phyloP scores from a whole-genome alignment of 352 stramenopile genomes.

The Phytophthora agathidicida region DNA sequence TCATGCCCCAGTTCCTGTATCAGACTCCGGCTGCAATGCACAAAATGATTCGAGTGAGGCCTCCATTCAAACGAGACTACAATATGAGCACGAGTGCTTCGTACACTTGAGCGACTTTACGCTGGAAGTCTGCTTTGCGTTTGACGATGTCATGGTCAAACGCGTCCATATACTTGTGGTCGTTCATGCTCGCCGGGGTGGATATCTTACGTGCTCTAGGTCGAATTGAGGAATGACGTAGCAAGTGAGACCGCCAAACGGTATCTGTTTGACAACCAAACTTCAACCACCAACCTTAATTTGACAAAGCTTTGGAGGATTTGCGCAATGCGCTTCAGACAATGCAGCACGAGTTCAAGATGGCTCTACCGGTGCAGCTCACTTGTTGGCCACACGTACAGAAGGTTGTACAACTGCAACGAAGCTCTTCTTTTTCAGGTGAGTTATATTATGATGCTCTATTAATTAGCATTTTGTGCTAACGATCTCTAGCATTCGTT shows the following conservation, averaged over 20 bases:
- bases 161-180: constrained; percentile 62
- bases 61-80: background rate
- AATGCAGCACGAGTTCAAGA: too few relatives aligned
- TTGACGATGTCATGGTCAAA: constrained; percentile 51
- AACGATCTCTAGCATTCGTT: too few relatives aligned
- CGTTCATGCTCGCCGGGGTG: constrained; percentile 44
- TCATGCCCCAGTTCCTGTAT: constrained; percentile 49
- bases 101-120: constrained; percentile 58
- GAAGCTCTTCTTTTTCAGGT: too few relatives aligned
- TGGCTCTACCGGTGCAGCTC: too few relatives aligned
- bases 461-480: too few relatives aligned
- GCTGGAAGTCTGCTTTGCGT: constrained; percentile 52
- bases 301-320: constrained; percentile 6
- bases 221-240: constrained; percentile 22
- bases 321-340: background rate
- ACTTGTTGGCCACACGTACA: background rate
- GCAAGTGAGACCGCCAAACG: constrained; percentile 15
- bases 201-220: background rate
- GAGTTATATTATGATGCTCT: too few relatives aligned
- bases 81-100: constrained; percentile 10
- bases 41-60: background rate
- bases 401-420: background rate
- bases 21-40: constrained; percentile 43
- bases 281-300: constrained; percentile 30
- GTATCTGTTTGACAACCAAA: constrained; percentile 21